Evolutionary conservation across 768 basidiomycete species (phyloP).

Genomic region (Rhodotorula babjevae): DNA sequence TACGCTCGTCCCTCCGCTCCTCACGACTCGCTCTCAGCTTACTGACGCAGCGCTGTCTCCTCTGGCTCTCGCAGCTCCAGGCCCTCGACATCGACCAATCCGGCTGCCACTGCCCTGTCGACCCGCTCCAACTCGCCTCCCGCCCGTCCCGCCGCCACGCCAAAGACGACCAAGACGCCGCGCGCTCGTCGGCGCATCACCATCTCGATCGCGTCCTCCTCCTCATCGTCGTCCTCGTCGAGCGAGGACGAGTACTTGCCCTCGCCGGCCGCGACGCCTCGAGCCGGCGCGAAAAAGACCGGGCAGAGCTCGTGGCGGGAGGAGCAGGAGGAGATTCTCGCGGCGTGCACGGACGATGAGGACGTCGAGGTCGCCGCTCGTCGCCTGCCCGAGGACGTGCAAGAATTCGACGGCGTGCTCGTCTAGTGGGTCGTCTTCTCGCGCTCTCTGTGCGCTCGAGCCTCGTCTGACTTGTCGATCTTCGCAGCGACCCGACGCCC

Average conservation of each 20-base stretch:
- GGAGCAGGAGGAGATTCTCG: conserved; percentile 1
- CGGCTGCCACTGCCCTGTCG: background rate
- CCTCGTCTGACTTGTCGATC: too few species aligned
- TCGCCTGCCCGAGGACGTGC: background rate
- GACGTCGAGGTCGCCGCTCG: background rate
- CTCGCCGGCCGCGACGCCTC: background rate
- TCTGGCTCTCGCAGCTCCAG: background rate
- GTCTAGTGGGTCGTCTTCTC: conserved; percentile 17
- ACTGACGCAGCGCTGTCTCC: background rate
- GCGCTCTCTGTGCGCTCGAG: too few species aligned
- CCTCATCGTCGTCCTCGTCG: background rate
- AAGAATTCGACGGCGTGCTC: conserved; percentile 14
- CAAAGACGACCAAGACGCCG: background rate
- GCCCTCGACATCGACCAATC: background rate
- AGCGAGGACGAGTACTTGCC: background rate
- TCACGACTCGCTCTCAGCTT: background rate
- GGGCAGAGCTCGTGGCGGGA: accelerated
- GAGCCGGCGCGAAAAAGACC: background rate
- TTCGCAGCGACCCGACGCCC: conserved; percentile 26
- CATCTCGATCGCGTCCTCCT: conserved; percentile 6
- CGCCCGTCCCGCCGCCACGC: too few species aligned
- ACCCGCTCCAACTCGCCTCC: background rate
- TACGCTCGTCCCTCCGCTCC: background rate
- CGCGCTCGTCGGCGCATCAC: conserved; percentile 8
- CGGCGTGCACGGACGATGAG: conserved; percentile 12